Base-by-base conservation (phyloP, 1,139 yeast species). In the Kazachstania sp. region DNA sequence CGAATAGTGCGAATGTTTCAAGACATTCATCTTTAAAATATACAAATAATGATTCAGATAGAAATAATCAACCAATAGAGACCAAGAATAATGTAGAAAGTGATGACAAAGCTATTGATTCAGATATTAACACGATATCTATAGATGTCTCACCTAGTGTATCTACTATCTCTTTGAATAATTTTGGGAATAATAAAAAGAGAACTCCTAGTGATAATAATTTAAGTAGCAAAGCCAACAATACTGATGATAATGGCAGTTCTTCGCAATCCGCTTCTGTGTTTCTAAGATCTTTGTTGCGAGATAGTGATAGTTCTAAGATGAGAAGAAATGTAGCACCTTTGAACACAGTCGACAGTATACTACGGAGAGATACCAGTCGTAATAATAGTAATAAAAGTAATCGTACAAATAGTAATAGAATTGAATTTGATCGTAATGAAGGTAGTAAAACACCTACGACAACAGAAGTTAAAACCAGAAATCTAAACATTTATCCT, bases 401-500 rank as follows among this genome's bases (percentile, higher is more conserved):
- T 23, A 23, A 23, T 23, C 28, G 28, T 9, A 23, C 28, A 9
- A 23, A 23, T 23, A 23, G n/a, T 13, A 31, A 32, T 7, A 11
- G 19, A 13, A n/a, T 11, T 32, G 36, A 32, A 7, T 1, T 15
- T 32, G 19, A 32, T 4, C 6, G 16, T 15, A 18, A 32, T 3
- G 36, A 15, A 8, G 36, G 15, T 2, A 18, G 15, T n/a, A 18
- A n/a, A 2, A 32, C 36, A 15, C 36, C 36, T 6, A 39, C 41
- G 7, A 16, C 20, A 23, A 16, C 12, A 13, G 11, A 29, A 35
- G 2, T 53, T 30, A 26, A 35, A 8, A 32, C 13, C 4, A n/a
- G 19, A 4, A 13, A n/a, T 30, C 19, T 43, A 23, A 30, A 38
- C 16, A 31, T 35, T 23, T 39, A 36, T 40, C 54, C 57, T 29